Percentiles rank a stretch among this genome's conserved stretches.
Conservation (phyloP, 2,329 filamentous ascomycete species). For the Fusarium sp. region DNA sequence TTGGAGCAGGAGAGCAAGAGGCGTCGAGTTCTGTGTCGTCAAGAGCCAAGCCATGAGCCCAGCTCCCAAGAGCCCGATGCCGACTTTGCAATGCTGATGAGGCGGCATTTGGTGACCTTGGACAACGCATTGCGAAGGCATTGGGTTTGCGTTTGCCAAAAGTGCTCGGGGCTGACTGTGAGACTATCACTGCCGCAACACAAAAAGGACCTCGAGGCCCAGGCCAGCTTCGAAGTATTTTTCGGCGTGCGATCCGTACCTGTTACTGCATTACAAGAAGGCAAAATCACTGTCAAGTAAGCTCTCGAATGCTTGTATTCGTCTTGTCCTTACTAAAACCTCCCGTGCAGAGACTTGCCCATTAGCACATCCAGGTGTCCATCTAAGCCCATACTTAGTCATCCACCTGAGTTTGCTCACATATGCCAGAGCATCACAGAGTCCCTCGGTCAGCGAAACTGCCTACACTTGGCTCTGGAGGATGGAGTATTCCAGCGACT, state of each 20-base stretch:
- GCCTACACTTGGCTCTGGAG: not conserved
- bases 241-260: not conserved
- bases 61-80: not conserved
- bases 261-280: not conserved
- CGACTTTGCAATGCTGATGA: not conserved
- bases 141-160: not conserved
- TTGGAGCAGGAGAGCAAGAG: not conserved
- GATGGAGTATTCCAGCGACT: not conserved
- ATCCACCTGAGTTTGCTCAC: not conserved
- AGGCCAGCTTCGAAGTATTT: constrained; percentile 3
- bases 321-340: not conserved
- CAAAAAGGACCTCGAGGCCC: not conserved
- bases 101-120: not conserved
- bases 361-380: not conserved
- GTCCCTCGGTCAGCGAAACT: constrained; percentile 1
- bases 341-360: not conserved
- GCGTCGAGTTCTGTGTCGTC: not conserved
- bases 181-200: not conserved
- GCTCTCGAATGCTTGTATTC: not conserved
- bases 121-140: not conserved
- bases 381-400: not conserved
- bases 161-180: not conserved
- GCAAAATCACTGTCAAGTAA: constrained; percentile 6
- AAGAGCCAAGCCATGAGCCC: not conserved
- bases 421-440: constrained; percentile 2